Evolutionary conservation across 2,329 filamentous ascomycete genomes (phyloP).

Genomic region (Mycosphaerella sp.): DNA sequence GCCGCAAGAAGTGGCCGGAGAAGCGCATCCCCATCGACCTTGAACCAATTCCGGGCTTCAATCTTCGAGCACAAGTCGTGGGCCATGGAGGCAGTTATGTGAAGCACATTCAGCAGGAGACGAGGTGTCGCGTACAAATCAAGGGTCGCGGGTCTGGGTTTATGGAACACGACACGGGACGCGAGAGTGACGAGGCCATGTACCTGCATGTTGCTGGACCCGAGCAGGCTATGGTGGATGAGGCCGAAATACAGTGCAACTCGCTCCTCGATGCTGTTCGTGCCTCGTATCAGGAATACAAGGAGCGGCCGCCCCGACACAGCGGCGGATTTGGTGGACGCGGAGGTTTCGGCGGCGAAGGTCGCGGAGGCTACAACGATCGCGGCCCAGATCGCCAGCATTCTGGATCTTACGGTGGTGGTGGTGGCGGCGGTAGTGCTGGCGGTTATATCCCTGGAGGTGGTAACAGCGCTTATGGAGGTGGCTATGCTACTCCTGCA

Average conservation of each 20-base stretch:
- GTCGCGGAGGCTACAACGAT: conserved; percentile 38
- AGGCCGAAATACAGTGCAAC: conserved; percentile 81
- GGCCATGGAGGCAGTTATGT: conserved; percentile 92
- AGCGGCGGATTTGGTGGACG: conserved; percentile 39
- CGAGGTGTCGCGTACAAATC: conserved; percentile 92
- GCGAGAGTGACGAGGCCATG: conserved; percentile 93
- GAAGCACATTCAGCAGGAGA: conserved; percentile 96
- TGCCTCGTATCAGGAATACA: conserved; percentile 83
- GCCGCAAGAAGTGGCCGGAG: conserved; percentile 96
- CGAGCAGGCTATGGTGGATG: conserved; percentile 76
- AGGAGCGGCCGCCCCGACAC: conserved; percentile 53
- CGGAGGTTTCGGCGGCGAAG: conserved; percentile 32
- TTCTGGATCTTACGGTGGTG: conserved; percentile 34
- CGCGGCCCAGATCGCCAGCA: conserved; percentile 28
- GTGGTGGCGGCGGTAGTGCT: conserved; percentile 31
- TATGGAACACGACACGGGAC: conserved; percentile 78
- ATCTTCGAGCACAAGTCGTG: conserved; percentile 91
- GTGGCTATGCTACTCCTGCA: conserved; percentile 15
- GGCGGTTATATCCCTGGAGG: conserved; percentile 36
- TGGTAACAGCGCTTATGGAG: conserved; percentile 31
- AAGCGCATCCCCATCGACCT: conserved; percentile 88
- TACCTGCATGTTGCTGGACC: conserved; percentile 93
- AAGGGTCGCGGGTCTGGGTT: conserved; percentile 95
- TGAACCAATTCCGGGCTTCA: conserved; percentile 89
- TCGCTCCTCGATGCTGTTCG: conserved; percentile 82